Evolutionary conservation across 1,284 basidiomycete species (phyloP).

Genomic region (Prillingera fragicola): DNA sequence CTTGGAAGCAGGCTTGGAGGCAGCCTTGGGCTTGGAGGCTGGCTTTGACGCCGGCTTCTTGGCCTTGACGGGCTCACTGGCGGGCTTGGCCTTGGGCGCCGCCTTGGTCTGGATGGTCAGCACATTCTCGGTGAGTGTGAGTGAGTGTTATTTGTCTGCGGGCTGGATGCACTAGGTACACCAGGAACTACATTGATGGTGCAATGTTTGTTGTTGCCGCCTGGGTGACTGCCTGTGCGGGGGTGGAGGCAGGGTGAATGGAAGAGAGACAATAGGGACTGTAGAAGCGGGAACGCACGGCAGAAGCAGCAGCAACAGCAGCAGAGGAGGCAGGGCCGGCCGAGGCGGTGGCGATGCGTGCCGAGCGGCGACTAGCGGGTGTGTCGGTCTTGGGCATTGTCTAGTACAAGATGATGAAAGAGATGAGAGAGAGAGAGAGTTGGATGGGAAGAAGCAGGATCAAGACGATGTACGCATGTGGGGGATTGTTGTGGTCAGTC

Average conservation of each 20-base stretch:
- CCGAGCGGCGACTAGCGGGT: slow-evolving; percentile 15
- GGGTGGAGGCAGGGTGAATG: slow-evolving; percentile 6
- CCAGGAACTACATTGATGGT: slow-evolving; percentile 6
- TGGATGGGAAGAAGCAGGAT: background rate
- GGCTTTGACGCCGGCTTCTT: background rate
- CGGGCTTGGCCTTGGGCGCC: slow-evolving; percentile 21
- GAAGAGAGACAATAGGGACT: background rate
- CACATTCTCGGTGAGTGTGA: no score
- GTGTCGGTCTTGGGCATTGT: slow-evolving; percentile 24
- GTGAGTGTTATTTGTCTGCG: no score
- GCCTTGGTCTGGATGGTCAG: no score
- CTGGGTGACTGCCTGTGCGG: slow-evolving; percentile 6
- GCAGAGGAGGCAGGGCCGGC: slow-evolving; percentile 14
- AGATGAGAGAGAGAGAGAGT: slow-evolving; percentile 14
- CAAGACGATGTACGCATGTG: background rate
- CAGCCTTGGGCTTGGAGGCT: background rate
- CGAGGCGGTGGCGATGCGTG: slow-evolving; percentile 31
- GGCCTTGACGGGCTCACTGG: slow-evolving; percentile 16
- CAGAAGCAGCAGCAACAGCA: background rate
- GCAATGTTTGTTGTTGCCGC: slow-evolving; percentile 14
- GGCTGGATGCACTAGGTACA: no score
- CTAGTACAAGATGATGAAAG: no score
- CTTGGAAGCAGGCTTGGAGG: background rate
- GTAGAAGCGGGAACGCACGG: background rate
- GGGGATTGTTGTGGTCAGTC: background rate